Evolutionary conservation across 257 asterid species (phyloP).

Genomic region (Petrea volubilis): DNA sequence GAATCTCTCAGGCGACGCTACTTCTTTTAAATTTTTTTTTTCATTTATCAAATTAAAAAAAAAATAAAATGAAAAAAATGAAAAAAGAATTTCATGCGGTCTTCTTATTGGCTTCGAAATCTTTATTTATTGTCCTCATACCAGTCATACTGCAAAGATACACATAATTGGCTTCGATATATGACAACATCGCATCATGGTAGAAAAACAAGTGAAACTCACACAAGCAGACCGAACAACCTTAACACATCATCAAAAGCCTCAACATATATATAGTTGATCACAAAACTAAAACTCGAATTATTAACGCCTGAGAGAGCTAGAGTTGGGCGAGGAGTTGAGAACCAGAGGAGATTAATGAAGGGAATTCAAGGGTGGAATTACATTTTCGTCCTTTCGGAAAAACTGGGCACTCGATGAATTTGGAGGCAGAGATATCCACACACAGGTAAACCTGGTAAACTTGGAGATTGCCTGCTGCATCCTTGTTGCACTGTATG

Average conservation of each 20-base stretch:
- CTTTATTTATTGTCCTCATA: too few relatives aligned
- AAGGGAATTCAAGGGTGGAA: conserved; percentile 57
- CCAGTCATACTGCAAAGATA: too few relatives aligned
- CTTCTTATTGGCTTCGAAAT: too few relatives aligned
- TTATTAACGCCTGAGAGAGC: not conserved
- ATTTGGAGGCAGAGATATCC: conserved; percentile 49
- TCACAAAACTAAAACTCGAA: not conserved
- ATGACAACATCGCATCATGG: not conserved
- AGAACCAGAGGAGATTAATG: conserved; percentile 36
- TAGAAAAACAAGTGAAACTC: not conserved
- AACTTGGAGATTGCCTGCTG: conserved; percentile 52
- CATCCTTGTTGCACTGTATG: conserved; percentile 69
- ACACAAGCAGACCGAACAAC: too few relatives aligned
- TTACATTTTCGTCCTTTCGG: conserved; percentile 62
- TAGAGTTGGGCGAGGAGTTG: conserved; percentile 30
- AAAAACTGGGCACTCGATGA: conserved; percentile 62
- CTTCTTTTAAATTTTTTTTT: too few relatives aligned
- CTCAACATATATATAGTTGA: too few relatives aligned
- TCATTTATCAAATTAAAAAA: too few relatives aligned
- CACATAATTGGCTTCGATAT: not conserved
- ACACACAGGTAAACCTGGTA: conserved; percentile 75
- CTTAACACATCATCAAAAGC: too few relatives aligned
- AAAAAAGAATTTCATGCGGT: too few relatives aligned
- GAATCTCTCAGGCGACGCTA: conserved; percentile 99
- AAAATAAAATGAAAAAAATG: too few relatives aligned